Evolutionary conservation across 148 eudicot genomes (phyloP), one percentile per base, ranked within the genome.

Genomic region (Bassia scoparia): DNA sequence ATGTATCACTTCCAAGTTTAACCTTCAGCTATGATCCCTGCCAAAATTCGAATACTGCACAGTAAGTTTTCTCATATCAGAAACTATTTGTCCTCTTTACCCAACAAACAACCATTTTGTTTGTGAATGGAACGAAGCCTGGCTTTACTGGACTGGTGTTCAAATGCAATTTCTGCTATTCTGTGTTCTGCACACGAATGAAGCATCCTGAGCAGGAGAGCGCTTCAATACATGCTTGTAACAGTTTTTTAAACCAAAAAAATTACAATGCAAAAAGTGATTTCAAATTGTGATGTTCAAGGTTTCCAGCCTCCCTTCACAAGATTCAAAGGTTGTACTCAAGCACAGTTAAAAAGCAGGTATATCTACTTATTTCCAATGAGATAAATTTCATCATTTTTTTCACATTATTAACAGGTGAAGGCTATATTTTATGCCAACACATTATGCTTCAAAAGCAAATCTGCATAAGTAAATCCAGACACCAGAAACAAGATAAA

Each of bases 131-230:
- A 87, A 61, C 85, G 87, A 82, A 87, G 84, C 53, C 87, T 75
- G 24, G 88, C 84, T 73, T 78, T 83, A 85, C 85, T 35, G 89
- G 68, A 62, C 88, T 49, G 87, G 84, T n/a, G n/a, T 68, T 87
- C 90, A 79, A 83, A 87, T 79, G 84, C 87, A 29, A 81, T 48
- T 73, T 87, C 90, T 31, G 85, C 78, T 74, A 87, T 76, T 77
- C 90, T 79, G 68, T 79, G 68, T 72, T 70, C 54, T 85, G 86
- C 54, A 87, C 90, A 41, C 88, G 88, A 15, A 85, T 83, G 77
- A 81, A 69, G 88, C 88, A 77, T 87, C 90, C 80, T 87, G 90
- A 50, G 90, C 90, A 73, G 88, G 82, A 52, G 88, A 87, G 43
- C 82, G 82, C 54, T 81, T 79, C 63, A 81, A 44, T 87, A 86